These are phyloP conservation scores for Chytriomyces sp. DNA, from an alignment of 192 early-diverging fungal species.

Conservation along the genomic window DNA sequence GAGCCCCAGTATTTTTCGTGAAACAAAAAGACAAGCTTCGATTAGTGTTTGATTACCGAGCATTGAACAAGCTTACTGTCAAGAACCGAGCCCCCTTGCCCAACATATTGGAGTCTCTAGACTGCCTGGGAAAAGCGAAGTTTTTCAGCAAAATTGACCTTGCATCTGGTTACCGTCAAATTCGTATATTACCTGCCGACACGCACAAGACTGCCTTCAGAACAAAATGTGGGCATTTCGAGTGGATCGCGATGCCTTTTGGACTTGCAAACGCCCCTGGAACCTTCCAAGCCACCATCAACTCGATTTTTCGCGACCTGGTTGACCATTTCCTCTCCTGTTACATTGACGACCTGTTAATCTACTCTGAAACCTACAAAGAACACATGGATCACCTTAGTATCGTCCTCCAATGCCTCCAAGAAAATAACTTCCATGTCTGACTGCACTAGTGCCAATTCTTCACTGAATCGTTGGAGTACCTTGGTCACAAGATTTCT, in stretches of 20 bases:
- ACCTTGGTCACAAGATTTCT: slow-evolving; percentile 29
- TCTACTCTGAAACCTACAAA: slow-evolving; percentile 36
- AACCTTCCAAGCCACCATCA: slow-evolving; percentile 61
- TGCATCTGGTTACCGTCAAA: too few relatives aligned
- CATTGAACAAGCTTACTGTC: too few relatives aligned
- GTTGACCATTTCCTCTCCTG: slow-evolving; percentile 28
- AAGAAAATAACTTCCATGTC: slow-evolving; percentile 17
- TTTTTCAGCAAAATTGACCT: too few relatives aligned
- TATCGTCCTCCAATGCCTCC: slow-evolving; percentile 25
- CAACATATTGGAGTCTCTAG: too few relatives aligned
- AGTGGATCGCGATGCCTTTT: slow-evolving; percentile 24
- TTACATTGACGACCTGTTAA: slow-evolving; percentile 48
- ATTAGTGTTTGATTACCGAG: too few relatives aligned
- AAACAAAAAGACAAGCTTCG: too few relatives aligned
- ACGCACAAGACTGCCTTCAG: too few relatives aligned
- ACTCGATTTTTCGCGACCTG: slow-evolving; percentile 58
- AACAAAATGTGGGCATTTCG: slow-evolving; percentile 31
- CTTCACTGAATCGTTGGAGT: slow-evolving; percentile 13
- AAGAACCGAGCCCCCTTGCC: too few relatives aligned
- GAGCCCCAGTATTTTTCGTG: too few relatives aligned
- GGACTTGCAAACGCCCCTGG: slow-evolving; percentile 46
- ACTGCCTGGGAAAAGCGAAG: too few relatives aligned
- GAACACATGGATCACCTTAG: slow-evolving; percentile 22
- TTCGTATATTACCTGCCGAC: too few relatives aligned
- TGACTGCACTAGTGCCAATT: slow-evolving; percentile 29